A percentile compares a stretch with the other conserved stretches of the same genome.
Evolutionary conservation across 2,329 filamentous ascomycete genomes (phyloP).

Genomic region (Alternaria novae-zelandiae): DNA sequence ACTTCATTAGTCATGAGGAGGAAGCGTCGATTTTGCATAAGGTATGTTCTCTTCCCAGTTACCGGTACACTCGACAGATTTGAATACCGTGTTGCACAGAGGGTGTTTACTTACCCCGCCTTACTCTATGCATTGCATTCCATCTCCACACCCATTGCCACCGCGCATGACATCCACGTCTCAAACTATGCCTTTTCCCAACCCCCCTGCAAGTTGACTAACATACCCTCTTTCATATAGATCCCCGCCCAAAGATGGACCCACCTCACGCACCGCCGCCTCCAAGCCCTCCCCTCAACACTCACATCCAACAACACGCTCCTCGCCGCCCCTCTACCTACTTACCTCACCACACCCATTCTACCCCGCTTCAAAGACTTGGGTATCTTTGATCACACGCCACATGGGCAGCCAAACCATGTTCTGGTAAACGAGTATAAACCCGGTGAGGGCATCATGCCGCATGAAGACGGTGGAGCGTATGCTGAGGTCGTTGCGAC

Average conservation of each 20-base stretch:
- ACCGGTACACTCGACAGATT: neutral
- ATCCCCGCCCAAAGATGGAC: slow-evolving; percentile 73
- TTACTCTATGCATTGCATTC: neutral
- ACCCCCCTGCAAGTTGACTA: no score
- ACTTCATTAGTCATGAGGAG: slow-evolving; percentile 81
- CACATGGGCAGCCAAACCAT: slow-evolving; percentile 82
- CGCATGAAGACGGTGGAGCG: slow-evolving; percentile 89
- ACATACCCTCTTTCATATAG: no score
- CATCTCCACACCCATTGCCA: neutral
- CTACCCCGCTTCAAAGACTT: slow-evolving; percentile 61
- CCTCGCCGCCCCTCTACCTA: slow-evolving; percentile 74
- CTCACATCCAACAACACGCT: slow-evolving; percentile 75
- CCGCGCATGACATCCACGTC: neutral
- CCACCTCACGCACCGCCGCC: slow-evolving; percentile 81
- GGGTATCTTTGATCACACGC: slow-evolving; percentile 66
- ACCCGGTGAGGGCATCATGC: slow-evolving; percentile 92
- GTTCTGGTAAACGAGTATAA: slow-evolving; percentile 93
- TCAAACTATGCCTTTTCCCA: neutral
- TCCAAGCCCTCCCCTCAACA: slow-evolving; percentile 89
- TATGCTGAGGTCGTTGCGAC: slow-evolving; percentile 91
- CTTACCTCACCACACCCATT: slow-evolving; percentile 76
- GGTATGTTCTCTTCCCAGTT: slow-evolving; percentile 51
- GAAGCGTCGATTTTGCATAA: slow-evolving; percentile 74
- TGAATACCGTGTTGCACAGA: neutral
- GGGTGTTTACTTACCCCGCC: neutral